Base-by-base conservation (phyloP, 768 basidiomycete genomes). In the Asterophora parasitica region DNA sequence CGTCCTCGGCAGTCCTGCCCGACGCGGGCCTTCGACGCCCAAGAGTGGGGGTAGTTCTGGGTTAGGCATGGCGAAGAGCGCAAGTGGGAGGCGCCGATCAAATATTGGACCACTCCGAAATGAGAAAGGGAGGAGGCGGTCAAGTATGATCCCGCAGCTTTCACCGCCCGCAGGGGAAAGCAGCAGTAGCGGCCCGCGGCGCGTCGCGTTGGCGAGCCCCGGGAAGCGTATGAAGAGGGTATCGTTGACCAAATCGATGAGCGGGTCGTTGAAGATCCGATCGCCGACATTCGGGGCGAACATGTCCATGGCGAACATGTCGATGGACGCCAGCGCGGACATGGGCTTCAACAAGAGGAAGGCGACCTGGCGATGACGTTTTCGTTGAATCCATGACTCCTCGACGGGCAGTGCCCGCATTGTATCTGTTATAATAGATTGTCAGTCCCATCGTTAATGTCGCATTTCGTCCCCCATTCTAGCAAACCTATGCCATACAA, bases 71-170 rank as follows among this genome's bases (percentile, higher is more conserved):
- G 50, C 55, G 16, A 64, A 59, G 51, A 53, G 54, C 26, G 56
- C 54, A 46, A 78, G 74, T 58, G 66, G 69, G 26, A 72, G 83
- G 36, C 72, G 85, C 50, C 76, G 84, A 32, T 92, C 90, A 17
- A 84, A 83, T 56, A 77, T 89, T 48, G 90, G 89, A 4, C 77
- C 85, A n/a, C 58, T 82, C 62, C 81, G 90, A 30, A 74, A 69
- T 50, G 90, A 92, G 63, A 88, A 86, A 63, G 66, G 68, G 11
- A 72, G 88, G 50, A 72, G 90, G 49, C 76, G 89, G 48, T 90
- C 89, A 32, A 92, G 90, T 59, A 65, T 89, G 72, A 87, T 92
- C 51, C 84, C 84, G n/a, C 79, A 81, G 52, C 74, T 80, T 41
- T 76, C 79, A 12, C 71, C 75, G n/a, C 67, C 61, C 35, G 61